A percentile compares a stretch with the other conserved stretches of the same genome.
Evolutionary conservation across 192 early-diverging fungal species (phyloP).

Genomic region (Podila epigama): DNA sequence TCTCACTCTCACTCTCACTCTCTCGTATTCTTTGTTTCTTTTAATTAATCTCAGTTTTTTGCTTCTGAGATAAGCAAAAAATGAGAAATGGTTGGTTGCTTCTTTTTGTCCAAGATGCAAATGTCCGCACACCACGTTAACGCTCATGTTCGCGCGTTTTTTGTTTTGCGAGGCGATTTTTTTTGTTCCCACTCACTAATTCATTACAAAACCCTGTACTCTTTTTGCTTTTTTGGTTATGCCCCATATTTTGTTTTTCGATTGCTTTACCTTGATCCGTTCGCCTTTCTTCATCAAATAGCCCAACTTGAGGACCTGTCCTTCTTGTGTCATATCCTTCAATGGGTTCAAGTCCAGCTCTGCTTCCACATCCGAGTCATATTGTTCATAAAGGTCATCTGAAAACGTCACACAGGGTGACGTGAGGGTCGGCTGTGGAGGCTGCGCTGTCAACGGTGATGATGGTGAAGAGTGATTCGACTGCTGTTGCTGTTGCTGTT

Average conservation of each 20-base stretch:
- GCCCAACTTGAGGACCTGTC: conserved; percentile 62
- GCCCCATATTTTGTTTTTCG: too few relatives aligned
- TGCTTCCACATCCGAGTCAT: conserved; percentile 54
- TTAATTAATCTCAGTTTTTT: too few relatives aligned
- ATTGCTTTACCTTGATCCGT: conserved; percentile 58
- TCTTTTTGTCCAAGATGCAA: too few relatives aligned
- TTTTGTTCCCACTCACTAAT: too few relatives aligned
- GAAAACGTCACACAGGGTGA: conserved; percentile 26
- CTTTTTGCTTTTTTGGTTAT: too few relatives aligned
- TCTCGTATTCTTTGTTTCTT: background rate
- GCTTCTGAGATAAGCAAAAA: too few relatives aligned
- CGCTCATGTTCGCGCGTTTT: too few relatives aligned
- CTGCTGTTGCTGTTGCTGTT: background rate
- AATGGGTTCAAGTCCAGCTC: conserved; percentile 56
- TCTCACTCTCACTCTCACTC: background rate
- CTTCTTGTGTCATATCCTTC: conserved; percentile 56
- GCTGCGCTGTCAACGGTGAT: background rate
- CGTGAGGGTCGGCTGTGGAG: conserved; percentile 11
- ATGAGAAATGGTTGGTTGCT: too few relatives aligned
- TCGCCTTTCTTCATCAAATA: conserved; percentile 66
- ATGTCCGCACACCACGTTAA: too few relatives aligned
- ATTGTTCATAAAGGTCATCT: conserved; percentile 33
- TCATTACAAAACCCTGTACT: too few relatives aligned
- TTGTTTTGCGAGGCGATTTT: too few relatives aligned
- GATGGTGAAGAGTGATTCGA: background rate